Conservation (phyloP, 2,329 filamentous ascomycete species). For the Claviceps sp. region DNA sequence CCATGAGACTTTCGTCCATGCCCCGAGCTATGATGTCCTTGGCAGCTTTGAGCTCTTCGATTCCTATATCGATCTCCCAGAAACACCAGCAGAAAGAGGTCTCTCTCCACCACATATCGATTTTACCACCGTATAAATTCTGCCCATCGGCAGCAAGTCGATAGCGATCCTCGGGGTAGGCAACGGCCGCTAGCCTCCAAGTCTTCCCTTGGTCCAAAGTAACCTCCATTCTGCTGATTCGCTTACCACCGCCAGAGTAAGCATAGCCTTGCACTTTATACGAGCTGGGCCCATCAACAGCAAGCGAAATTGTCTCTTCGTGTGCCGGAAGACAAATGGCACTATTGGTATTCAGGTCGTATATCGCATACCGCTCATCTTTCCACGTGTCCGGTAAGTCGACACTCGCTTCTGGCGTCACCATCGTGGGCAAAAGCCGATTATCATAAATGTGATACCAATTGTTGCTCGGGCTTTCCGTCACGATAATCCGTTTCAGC, state of each 20-base stretch:
- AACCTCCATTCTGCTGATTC: constrained; percentile 70
- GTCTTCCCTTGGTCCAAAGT: constrained; percentile 71
- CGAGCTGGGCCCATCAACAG: constrained; percentile 27
- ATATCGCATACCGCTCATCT: constrained; percentile 85
- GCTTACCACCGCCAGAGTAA: constrained; percentile 75
- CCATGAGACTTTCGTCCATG: constrained; percentile 82
- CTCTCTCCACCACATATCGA: constrained; percentile 76
- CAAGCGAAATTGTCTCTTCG: constrained; percentile 48
- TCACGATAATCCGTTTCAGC: constrained; percentile 70
- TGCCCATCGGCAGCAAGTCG: constrained; percentile 45
- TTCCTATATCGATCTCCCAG: constrained; percentile 60
- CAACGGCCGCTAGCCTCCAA: constrained; percentile 65
- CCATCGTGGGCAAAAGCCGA: constrained; percentile 72
- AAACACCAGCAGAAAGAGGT: constrained; percentile 86
- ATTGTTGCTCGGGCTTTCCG: constrained; percentile 68
- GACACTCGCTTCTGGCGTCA: constrained; percentile 68
- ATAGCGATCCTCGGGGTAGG: constrained; percentile 79
- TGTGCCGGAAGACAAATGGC: constrained; percentile 71
- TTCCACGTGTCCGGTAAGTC: constrained; percentile 66
- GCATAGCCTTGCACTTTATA: constrained; percentile 72
- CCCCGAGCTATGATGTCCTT: constrained; percentile 68
- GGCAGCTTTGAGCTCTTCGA: constrained; percentile 46
- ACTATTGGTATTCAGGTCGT: constrained; percentile 80
- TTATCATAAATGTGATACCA: constrained; percentile 97
- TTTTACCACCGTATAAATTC: constrained; percentile 57